Percentiles rank a stretch among this genome's conserved stretches.
These are phyloP conservation scores for Helminthosporium solani DNA, from an alignment of 2,329 filamentous ascomycete species.

Conservation along the genomic window DNA sequence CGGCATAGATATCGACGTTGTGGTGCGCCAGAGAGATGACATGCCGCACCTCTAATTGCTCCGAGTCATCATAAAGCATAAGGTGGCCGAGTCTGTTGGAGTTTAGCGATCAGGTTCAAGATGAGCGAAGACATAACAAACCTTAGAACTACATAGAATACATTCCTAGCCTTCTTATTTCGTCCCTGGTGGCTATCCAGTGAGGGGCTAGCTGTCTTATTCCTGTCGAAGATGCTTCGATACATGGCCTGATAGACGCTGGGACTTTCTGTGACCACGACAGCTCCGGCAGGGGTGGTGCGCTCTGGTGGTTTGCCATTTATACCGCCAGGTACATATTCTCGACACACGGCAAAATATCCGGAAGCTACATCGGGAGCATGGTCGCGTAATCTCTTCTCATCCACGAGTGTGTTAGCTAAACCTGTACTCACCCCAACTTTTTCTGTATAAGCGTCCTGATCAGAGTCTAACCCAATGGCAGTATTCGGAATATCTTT, in stretches of 20 bases:
- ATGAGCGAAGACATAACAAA: constrained; percentile 39
- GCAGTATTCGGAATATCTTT: not conserved
- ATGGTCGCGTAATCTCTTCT: constrained; percentile 35
- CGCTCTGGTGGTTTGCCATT: constrained; percentile 91
- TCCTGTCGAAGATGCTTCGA: constrained; percentile 85
- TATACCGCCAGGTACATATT: constrained; percentile 87
- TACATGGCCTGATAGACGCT: constrained; percentile 99
- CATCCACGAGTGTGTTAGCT: constrained; percentile 1
- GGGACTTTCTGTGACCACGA: constrained; percentile 76
- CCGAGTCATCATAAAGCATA: constrained; percentile 95
- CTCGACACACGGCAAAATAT: constrained; percentile 92
- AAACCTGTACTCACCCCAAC: constrained; percentile 2
- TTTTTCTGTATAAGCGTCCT: constrained; percentile 1
- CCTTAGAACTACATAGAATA: constrained; percentile 91
- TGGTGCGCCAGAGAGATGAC: constrained; percentile 92
- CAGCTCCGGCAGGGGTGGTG: constrained; percentile 75
- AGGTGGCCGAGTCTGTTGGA: constrained; percentile 68
- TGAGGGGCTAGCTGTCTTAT: constrained; percentile 58
- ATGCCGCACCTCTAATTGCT: constrained; percentile 92
- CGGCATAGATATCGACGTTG: constrained; percentile 79
- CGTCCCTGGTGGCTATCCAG: constrained; percentile 56
- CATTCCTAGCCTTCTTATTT: constrained; percentile 70
- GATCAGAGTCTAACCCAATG: not conserved
- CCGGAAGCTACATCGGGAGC: constrained; percentile 81
- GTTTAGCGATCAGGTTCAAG: constrained; percentile 1